These are phyloP conservation scores for Chaetomiaceae sp. DNA, from an alignment of 2,329 filamentous ascomycete species.

Conservation along the genomic window DNA sequence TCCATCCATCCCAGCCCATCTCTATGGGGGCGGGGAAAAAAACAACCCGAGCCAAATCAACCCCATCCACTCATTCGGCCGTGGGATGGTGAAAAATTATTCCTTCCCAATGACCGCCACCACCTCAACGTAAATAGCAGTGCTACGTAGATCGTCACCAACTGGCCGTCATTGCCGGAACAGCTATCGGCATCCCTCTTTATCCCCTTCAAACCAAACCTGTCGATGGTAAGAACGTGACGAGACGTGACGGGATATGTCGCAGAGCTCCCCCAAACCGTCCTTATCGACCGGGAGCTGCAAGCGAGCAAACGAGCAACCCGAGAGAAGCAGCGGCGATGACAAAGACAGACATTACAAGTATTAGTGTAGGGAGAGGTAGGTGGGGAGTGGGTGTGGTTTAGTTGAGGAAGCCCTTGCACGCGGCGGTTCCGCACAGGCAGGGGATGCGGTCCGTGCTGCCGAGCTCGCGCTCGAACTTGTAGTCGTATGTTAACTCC, in stretches of 20 bases:
- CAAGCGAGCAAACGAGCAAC: background rate
- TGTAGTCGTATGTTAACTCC: constrained; percentile 99
- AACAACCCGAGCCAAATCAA: no score
- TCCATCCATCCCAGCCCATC: background rate
- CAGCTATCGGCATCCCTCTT: no score
- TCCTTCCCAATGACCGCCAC: no score
- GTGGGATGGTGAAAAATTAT: no score
- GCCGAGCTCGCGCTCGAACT: constrained; percentile 96
- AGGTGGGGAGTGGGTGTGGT: background rate
- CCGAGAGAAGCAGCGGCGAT: no score
- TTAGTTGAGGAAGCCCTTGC: constrained; percentile 98
- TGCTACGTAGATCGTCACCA: no score
- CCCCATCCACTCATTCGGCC: no score
- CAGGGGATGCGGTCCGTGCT: constrained; percentile 95
- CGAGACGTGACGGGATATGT: background rate
- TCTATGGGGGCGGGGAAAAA: no score
- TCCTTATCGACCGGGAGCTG: background rate
- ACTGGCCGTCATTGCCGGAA: no score
- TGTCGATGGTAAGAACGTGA: no score
- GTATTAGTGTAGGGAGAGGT: background rate
- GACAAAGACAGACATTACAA: background rate
- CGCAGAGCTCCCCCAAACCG: background rate
- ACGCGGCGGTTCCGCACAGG: constrained; percentile 90
- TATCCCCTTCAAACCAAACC: no score
- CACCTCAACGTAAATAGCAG: no score